A percentile compares a stretch with the other conserved stretches of the same genome.
phyloP scores from a whole-genome alignment of 2,329 filamentous ascomycete species.

The Parasarocladium wereldwijsianum region DNA sequence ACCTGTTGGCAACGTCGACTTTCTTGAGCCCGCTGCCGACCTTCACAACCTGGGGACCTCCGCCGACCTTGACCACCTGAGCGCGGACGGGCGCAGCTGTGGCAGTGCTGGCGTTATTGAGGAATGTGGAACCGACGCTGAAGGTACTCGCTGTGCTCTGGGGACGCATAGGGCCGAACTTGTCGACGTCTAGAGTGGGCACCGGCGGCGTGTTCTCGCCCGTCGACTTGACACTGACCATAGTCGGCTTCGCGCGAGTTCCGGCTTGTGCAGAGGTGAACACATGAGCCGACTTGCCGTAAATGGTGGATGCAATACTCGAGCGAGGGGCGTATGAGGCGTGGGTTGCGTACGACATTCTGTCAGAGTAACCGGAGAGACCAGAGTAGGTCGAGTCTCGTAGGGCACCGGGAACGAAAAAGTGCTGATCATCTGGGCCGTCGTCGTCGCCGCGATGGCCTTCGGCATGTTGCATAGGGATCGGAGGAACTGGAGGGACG shows the following conservation, averaged over 20 bases:
- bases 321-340: slow-evolving; percentile 46
- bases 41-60: slow-evolving; percentile 30
- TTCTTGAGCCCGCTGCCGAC: slow-evolving; percentile 28
- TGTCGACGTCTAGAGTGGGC: slow-evolving; percentile 53
- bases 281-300: slow-evolving; percentile 79
- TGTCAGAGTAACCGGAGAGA: slow-evolving; percentile 48
- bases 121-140: slow-evolving; percentile 53
- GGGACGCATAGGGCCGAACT: slow-evolving; percentile 32
- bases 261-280: slow-evolving; percentile 63
- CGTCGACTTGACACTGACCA: slow-evolving; percentile 79
- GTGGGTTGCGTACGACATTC: slow-evolving; percentile 41
- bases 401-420: slow-evolving; percentile 83
- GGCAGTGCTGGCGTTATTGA: slow-evolving; percentile 48
- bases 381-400: slow-evolving; percentile 84
- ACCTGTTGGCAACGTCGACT: slow-evolving; percentile 22
- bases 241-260: slow-evolving; percentile 74
- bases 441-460: slow-evolving; percentile 26
- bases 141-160: slow-evolving; percentile 44
- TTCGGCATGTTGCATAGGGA: slow-evolving; percentile 52
- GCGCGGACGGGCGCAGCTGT: slow-evolving; percentile 35
- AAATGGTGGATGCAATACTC: slow-evolving; percentile 85
- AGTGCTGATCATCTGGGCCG: slow-evolving; percentile 64
- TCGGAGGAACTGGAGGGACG: slow-evolving; percentile 85
- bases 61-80: slow-evolving; percentile 45
- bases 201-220: slow-evolving; percentile 52